phyloP scores from a whole-genome alignment of 495 filamentous ascomycete genomes.

The Cenococcum geophilum region DNA sequence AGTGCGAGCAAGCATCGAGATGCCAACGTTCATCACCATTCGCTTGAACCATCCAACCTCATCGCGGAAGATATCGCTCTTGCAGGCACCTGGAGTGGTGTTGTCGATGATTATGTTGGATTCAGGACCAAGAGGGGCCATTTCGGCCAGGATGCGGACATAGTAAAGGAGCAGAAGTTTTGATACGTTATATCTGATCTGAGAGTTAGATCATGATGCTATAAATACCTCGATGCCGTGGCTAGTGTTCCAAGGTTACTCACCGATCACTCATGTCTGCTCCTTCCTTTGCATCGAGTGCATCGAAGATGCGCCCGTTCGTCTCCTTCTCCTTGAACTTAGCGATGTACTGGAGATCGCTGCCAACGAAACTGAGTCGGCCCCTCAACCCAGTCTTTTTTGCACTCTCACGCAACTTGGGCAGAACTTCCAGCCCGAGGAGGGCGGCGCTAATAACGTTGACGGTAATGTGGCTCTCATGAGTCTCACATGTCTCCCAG shows the following conservation, averaged over 20 bases:
- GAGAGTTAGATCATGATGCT: too few relatives aligned
- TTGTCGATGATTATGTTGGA: slow-evolving; percentile 38
- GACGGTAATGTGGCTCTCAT: not conserved
- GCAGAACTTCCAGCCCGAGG: slow-evolving; percentile 41
- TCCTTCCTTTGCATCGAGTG: slow-evolving; percentile 21
- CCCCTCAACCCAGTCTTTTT: too few relatives aligned
- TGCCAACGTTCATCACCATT: not conserved
- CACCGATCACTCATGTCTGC: too few relatives aligned
- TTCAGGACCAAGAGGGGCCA: not conserved
- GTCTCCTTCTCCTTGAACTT: too few relatives aligned
- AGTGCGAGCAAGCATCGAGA: slow-evolving; percentile 27
- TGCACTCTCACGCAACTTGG: slow-evolving; percentile 35
- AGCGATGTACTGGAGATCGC: too few relatives aligned
- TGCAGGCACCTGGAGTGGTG: slow-evolving; percentile 42
- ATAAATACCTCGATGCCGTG: too few relatives aligned
- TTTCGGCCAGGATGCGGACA: slow-evolving; percentile 11
- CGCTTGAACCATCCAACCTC: slow-evolving; percentile 16
- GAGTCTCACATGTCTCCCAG: not conserved
- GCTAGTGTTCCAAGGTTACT: too few relatives aligned
- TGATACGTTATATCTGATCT: slow-evolving; percentile 24
- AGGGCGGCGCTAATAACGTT: slow-evolving; percentile 46
- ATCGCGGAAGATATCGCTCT: slow-evolving; percentile 35
- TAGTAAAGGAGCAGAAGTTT: slow-evolving; percentile 34
- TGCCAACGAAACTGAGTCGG: too few relatives aligned
- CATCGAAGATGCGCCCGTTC: too few relatives aligned